Evolutionary conservation across 805 yeast species (phyloP), one percentile per base, ranked within the genome.

Genomic region (Tanozyma kutaoensis): DNA sequence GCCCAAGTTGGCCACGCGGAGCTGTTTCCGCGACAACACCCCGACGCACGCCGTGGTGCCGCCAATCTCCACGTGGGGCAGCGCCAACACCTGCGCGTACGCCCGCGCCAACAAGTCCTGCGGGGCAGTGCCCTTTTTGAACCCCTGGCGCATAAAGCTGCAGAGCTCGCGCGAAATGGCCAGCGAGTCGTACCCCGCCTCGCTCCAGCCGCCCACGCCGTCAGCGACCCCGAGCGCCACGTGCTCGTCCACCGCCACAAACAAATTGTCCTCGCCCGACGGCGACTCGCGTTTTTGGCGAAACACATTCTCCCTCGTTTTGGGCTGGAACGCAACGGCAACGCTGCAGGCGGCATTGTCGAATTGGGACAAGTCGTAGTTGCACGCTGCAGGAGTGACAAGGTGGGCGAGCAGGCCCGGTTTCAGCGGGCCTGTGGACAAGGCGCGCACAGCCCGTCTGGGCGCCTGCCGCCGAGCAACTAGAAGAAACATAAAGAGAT

Each of bases 181-280:
- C 31, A 84, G 69, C 2, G 95, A 80, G 48, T 88, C 95, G 41
- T 72, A 78, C 0, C 96, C 96, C 25, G 80, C 76, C 34, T 81
- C 91, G 2, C 80, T 69, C 96, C 97, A 88, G 3, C 97, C 97
- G 11, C 97, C 97, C 4, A 91, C 97, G 10, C 98, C 98, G 53
- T 88, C 98, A 5, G 95, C 78, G 3, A 80, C 91, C 14, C 88
- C 93, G n/a, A 74, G 62, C 4, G 77, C 69, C 1, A 76, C 35
- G 16, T 50, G 52, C 12, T 43, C 48, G 16, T 53, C 53, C 14
- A 50, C 50, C 7, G 70, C 61, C 15, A 74, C 58, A 31, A 79
- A 71, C 39, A 62, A 72, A 43, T 76, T 79, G 43, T 80, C 93
- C 43, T 80, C 93, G 4, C 93, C 93, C 2, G 82, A 65, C 4